Conservation (phyloP, 139 green algal species). For the Limnomonas spitsbergensis region DNA sequence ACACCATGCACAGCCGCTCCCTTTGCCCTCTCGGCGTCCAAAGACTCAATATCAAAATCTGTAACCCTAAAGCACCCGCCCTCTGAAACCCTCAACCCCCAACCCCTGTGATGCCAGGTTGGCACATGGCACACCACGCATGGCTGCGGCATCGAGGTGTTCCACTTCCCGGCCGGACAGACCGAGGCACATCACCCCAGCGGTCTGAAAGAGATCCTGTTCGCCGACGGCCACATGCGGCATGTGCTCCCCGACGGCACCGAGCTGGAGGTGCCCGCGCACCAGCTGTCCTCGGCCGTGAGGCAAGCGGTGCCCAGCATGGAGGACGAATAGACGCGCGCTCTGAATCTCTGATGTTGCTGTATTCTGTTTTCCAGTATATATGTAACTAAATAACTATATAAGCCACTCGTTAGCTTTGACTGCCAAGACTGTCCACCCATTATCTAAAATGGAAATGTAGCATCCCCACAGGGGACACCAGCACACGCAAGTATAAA, state of each 20-base stretch:
- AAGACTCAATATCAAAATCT: too few relatives aligned
- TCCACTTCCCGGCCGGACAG: constrained; percentile 74
- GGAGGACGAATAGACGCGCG: neutral
- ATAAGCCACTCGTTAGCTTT: neutral
- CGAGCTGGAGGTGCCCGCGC: too few relatives aligned
- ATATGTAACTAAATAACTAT: neutral
- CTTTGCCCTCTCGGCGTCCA: too few relatives aligned
- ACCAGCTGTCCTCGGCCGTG: too few relatives aligned
- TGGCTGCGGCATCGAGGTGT: constrained; percentile 73
- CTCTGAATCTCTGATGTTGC: neutral
- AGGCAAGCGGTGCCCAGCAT: neutral
- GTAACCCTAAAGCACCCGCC: too few relatives aligned
- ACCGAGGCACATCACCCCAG: constrained; percentile 68
- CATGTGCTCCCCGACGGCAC: neutral
- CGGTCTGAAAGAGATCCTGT: constrained; percentile 52
- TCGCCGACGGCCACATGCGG: neutral
- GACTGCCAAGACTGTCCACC: neutral
- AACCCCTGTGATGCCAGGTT: too few relatives aligned
- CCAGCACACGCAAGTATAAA: too few relatives aligned
- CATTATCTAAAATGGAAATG: too few relatives aligned
- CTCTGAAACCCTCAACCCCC: too few relatives aligned
- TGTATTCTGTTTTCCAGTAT: neutral
- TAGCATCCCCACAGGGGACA: too few relatives aligned
- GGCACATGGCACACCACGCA: constrained; percentile 67
- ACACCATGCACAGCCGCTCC: too few relatives aligned